Conservation (phyloP, 2,329 filamentous ascomycete genomes). For the Colletotrichum cordylinicola region DNA sequence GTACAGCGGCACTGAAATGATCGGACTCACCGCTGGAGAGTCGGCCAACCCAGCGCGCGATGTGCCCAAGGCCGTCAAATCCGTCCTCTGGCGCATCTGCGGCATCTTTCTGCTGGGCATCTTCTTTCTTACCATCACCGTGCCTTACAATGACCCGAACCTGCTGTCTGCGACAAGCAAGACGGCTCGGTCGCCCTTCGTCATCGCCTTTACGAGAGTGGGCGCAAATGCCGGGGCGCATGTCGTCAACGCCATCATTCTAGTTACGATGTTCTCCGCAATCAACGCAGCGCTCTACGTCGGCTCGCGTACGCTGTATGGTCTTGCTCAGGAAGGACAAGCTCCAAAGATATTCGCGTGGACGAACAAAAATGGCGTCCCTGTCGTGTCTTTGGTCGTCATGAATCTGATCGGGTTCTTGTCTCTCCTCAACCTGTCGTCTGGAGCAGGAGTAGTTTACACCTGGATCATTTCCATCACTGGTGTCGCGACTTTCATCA, state of each 20-base stretch:
- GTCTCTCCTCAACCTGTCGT: constrained; percentile 21
- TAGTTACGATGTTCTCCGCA: constrained; percentile 57
- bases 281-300: constrained; percentile 61
- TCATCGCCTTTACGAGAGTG: constrained; percentile 54
- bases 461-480: constrained; percentile 3
- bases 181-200: constrained; percentile 53
- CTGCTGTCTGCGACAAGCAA: constrained; percentile 52
- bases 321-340: constrained; percentile 56
- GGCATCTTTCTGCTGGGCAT: constrained; percentile 52
- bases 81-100: constrained; percentile 29
- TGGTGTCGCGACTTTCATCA: background rate
- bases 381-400: constrained; percentile 16
- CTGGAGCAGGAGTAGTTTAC: background rate
- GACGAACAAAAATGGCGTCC: constrained; percentile 51
- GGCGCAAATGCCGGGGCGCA: constrained; percentile 58
- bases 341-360: constrained; percentile 57
- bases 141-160: constrained; percentile 55
- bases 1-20: constrained; percentile 26
- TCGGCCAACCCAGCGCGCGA: constrained; percentile 50
- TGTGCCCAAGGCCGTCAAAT: constrained; percentile 29
- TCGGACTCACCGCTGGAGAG: constrained; percentile 28
- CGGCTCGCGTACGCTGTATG: constrained; percentile 58
- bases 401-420: constrained; percentile 23
- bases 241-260: constrained; percentile 59
- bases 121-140: constrained; percentile 58